These are phyloP conservation scores for Ganoderma sinense DNA, from an alignment of 1,284 basidiomycete genomes.

Conservation along the genomic window DNA sequence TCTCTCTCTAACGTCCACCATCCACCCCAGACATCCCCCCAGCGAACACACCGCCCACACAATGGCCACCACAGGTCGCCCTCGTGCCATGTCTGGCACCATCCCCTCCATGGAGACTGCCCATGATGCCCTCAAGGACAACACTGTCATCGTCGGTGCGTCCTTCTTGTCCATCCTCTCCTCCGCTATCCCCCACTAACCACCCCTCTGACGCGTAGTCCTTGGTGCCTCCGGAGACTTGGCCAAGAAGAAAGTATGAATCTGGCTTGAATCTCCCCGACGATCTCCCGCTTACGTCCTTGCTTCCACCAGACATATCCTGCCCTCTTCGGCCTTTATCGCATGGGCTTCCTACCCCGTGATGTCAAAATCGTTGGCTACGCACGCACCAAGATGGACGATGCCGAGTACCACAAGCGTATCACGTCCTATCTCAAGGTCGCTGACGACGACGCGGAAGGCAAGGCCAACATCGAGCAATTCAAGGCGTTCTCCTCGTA, in stretches of 20 bases:
- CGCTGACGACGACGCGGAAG: conserved; percentile 64
- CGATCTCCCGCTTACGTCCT: conserved; percentile 25
- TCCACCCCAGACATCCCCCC: conserved; percentile 23
- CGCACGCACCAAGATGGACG: conserved; percentile 94
- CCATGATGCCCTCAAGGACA: conserved; percentile 79
- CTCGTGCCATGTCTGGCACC: conserved; percentile 72
- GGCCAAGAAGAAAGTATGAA: conserved; percentile 95
- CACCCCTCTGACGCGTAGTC: conserved; percentile 57
- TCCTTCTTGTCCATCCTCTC: conserved; percentile 26
- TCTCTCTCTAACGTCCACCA: conserved; percentile 20
- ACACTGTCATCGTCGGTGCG: conserved; percentile 88
- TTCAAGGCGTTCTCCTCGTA: conserved; percentile 87
- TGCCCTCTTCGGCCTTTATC: conserved; percentile 90
- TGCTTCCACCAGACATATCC: conserved; percentile 75
- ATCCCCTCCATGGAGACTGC: conserved; percentile 88
- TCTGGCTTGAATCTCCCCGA: conserved; percentile 21
- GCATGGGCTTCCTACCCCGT: conserved; percentile 80
- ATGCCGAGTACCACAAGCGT: conserved; percentile 86
- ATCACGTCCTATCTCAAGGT: conserved; percentile 87
- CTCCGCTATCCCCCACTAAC: conserved; percentile 24
- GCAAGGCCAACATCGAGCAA: conserved; percentile 71
- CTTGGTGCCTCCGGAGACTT: conserved; percentile 97
- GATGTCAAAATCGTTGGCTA: conserved; percentile 93
- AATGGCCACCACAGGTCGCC: conserved; percentile 35
- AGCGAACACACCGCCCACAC: conserved; percentile 5